Conservation (phyloP, 2,329 filamentous ascomycete species). For the Nigrograna mackinnonii region DNA sequence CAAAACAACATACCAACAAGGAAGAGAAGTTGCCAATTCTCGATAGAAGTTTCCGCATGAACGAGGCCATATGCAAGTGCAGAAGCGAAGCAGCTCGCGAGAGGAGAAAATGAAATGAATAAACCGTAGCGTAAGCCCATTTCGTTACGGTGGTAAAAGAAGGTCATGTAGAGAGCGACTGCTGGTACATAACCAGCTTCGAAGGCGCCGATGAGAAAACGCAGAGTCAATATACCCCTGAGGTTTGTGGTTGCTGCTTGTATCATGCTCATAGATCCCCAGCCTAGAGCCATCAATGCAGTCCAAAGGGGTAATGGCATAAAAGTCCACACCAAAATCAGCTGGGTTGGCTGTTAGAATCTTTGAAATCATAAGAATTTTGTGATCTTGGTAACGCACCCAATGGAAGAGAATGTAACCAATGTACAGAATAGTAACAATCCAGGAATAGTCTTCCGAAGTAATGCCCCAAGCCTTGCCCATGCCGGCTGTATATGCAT, state of each 20-base stretch:
- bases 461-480: slow-evolving; percentile 17
- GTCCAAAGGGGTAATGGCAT: slow-evolving; percentile 41
- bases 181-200: slow-evolving; percentile 51
- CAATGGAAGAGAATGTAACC: slow-evolving; percentile 42
- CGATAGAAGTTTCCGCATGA: slow-evolving; percentile 57
- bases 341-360: background rate
- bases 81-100: slow-evolving; percentile 80
- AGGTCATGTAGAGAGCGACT: slow-evolving; percentile 56
- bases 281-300: slow-evolving; percentile 36
- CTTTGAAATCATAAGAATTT: background rate
- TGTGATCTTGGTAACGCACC: slow-evolving; percentile 11
- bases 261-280: slow-evolving; percentile 36
- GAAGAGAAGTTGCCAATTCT: slow-evolving; percentile 65
- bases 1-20: slow-evolving; percentile 23
- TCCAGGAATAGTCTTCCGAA: slow-evolving; percentile 40
- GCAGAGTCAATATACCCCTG: slow-evolving; percentile 36
- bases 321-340: slow-evolving; percentile 38
- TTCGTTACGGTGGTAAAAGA: slow-evolving; percentile 63
- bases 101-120: slow-evolving; percentile 59
- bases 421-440: slow-evolving; percentile 44
- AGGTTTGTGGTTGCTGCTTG: slow-evolving; percentile 35
- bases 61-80: slow-evolving; percentile 61
- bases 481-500: slow-evolving; percentile 39
- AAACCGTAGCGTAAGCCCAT: slow-evolving; percentile 60
- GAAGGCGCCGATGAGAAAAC: slow-evolving; percentile 41